Evolutionary conservation across 345 rosid species (phyloP), one percentile per base, ranked within the genome.

Genomic region (Boechera stricta): DNA sequence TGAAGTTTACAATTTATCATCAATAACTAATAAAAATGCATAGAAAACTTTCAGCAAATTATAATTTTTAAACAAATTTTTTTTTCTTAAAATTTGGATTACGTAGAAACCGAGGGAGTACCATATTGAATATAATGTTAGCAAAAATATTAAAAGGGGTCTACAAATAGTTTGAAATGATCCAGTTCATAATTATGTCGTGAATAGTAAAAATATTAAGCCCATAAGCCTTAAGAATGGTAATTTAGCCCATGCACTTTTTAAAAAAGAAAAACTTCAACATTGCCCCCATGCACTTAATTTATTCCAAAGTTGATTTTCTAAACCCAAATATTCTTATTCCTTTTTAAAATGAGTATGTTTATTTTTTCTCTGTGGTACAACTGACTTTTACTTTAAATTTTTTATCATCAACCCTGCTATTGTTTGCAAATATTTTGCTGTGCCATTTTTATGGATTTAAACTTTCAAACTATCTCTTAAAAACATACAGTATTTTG

Each of bases 201-300:
- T 0, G 6, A 33, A 33, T 5, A 33, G 36, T 33, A 33, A 5
- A 33, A 33, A 33, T 33, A 33, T 21, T 21, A 21, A 21, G 79
- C 79, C 74, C 73, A 66, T 44, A 45, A 15, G 57, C 38, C 63
- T 65, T 69, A 6, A 21, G 35, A 12, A 24, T 33, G 24, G 57
- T 65, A 55, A 45, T 11, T 26, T 47, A 66, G 78, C 72, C 59
- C 41, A 64, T 45, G 47, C 5, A 73, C 7, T 71, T 21, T 21
- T 21, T 29, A 4, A 31, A 31, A 31, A 31, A 31, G 4, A 31
- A 31, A 31, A 31, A 31, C 29, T 28, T 28, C 29, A 31, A 13
- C 4, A 69, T 52, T 28, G 8, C 38, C 10, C 29, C 10, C 26
- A 24, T 52, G 0, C 35, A 24, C 13, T 24, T 7, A 63, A 42